Percentiles rank a stretch among this genome's conserved stretches.
Evolutionary conservation across 1,284 basidiomycete species (phyloP).

Genomic region (Boletellus deceptivus): DNA sequence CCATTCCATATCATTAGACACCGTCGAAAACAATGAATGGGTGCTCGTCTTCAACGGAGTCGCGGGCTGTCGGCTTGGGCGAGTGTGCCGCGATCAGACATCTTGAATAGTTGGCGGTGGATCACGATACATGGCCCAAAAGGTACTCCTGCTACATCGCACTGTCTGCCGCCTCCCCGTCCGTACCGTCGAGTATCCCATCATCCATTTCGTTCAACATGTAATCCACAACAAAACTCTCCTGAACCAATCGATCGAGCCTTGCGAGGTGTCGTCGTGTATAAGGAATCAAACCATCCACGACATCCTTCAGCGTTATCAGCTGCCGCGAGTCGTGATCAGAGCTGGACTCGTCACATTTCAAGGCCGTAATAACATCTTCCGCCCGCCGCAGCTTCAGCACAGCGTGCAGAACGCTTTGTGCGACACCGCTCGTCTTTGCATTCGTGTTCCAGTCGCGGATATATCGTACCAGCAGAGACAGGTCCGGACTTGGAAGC

Average conservation of each 20-base stretch:
- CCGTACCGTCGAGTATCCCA: slow-evolving; percentile 56
- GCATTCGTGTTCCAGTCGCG: slow-evolving; percentile 94
- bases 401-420: slow-evolving; percentile 81
- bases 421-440: slow-evolving; percentile 83
- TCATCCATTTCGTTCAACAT: slow-evolving; percentile 91
- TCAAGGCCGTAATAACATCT: slow-evolving; percentile 74
- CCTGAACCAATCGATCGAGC: slow-evolving; percentile 85
- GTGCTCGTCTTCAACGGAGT: slow-evolving; percentile 71
- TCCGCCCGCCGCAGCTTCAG: slow-evolving; percentile 74
- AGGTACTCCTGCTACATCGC: slow-evolving; percentile 34
- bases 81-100: slow-evolving; percentile 13
- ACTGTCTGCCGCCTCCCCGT: slow-evolving; percentile 43
- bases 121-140: not conserved
- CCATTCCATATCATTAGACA: slow-evolving; percentile 40
- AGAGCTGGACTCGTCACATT: slow-evolving; percentile 28
- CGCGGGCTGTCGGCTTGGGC: slow-evolving; percentile 61
- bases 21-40: slow-evolving; percentile 54
- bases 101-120: too few relatives aligned
- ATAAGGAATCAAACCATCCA: slow-evolving; percentile 89
- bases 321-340: slow-evolving; percentile 5
- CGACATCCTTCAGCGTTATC: slow-evolving; percentile 61
- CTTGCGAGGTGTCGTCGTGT: slow-evolving; percentile 89
- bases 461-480: slow-evolving; percentile 79
- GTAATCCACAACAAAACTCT: slow-evolving; percentile 93
- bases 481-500: slow-evolving; percentile 72